These are phyloP conservation scores for Eucalyptus sideroxylon DNA, from an alignment of 345 rosid species.

Conservation along the genomic window DNA sequence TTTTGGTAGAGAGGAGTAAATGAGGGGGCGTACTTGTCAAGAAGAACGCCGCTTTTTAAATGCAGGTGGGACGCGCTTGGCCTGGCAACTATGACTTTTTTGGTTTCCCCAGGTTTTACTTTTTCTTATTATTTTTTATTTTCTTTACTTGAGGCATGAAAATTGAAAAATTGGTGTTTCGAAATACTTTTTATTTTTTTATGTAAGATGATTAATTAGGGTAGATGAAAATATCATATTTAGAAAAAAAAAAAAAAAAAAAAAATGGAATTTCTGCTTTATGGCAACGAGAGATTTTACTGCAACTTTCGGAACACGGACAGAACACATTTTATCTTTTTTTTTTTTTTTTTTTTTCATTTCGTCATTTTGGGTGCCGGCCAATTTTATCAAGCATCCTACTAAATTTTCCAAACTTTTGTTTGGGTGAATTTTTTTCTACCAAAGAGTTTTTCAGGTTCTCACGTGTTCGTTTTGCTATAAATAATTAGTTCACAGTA, in stretches of 20 bases:
- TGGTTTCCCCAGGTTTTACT: neutral
- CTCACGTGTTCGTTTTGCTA: neutral
- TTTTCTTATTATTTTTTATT: neutral
- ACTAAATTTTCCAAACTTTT: neutral
- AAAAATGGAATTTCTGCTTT: neutral
- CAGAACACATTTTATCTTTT: neutral
- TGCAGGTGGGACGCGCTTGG: neutral
- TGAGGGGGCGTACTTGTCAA: neutral
- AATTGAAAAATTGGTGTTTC: neutral
- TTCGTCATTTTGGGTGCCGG: neutral
- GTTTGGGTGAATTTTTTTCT: neutral
- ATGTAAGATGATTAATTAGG: neutral
- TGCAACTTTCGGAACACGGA: rapidly evolving
- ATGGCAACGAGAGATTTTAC: neutral
- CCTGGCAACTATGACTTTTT: neutral
- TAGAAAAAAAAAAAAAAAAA: neutral
- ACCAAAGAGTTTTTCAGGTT: neutral
- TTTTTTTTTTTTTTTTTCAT: rapidly evolving
- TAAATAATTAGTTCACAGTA: neutral
- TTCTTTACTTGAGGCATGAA: neutral
- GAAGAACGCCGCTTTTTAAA: neutral
- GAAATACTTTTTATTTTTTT: too few relatives aligned
- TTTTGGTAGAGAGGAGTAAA: neutral
- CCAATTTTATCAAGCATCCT: neutral
- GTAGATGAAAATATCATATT: neutral